phyloP scores from a whole-genome alignment of 345 rosid genomes.

The Brassica nigra region DNA sequence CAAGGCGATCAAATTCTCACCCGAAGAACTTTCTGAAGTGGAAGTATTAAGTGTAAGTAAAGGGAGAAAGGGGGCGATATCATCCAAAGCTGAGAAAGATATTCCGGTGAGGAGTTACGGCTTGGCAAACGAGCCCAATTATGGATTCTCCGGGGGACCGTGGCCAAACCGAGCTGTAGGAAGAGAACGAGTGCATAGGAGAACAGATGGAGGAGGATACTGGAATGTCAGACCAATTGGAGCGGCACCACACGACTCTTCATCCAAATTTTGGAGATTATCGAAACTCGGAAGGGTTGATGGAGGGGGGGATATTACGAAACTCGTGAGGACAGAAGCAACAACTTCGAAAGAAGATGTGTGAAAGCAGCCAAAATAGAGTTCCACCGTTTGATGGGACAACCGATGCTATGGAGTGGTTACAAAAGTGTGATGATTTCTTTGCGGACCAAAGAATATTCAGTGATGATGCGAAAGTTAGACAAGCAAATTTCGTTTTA shows the following conservation, averaged over 20 bases:
- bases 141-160: neutral
- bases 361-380: neutral
- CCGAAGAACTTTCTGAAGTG: neutral
- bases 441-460: neutral
- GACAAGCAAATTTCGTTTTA: neutral
- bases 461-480: neutral
- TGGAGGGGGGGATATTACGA: neutral
- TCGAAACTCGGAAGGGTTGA: neutral
- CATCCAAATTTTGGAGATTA: neutral
- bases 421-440: neutral
- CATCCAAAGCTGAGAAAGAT: neutral
- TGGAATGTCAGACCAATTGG: neutral
- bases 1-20: neutral
- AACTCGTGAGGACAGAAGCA: neutral
- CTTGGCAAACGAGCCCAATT: neutral
- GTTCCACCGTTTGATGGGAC: neutral
- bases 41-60: neutral
- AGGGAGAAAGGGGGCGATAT: neutral
- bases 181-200: neutral
- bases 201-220: neutral
- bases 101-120: neutral
- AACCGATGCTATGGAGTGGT: neutral
- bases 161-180: neutral
- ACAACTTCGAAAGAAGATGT: neutral
- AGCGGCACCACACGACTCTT: neutral